phyloP scores from a whole-genome alignment of 2,329 filamentous ascomycete genomes.

The Aspergillus novofumigatus region DNA sequence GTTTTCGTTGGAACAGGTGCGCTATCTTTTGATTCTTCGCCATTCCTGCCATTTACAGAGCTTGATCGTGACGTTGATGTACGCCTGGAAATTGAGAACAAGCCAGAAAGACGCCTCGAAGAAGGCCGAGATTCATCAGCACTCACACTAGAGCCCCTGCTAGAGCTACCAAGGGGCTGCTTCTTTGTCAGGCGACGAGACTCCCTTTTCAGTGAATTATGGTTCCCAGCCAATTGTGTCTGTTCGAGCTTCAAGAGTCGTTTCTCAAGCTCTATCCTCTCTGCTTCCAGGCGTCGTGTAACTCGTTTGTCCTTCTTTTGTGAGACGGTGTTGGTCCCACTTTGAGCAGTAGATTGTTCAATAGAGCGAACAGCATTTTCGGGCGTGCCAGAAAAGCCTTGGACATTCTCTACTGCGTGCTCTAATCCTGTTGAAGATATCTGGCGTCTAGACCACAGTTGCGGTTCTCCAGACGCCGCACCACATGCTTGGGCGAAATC shows the following conservation, averaged over 20 bases:
- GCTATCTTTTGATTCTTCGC: background rate
- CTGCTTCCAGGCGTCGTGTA: conserved; percentile 29
- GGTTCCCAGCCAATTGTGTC: conserved; percentile 13
- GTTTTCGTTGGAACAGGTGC: background rate
- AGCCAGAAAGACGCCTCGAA: conserved; percentile 19
- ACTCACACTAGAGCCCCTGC: conserved; percentile 28
- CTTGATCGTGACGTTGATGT: conserved; percentile 25
- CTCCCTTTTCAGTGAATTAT: conserved; percentile 14
- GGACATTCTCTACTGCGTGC: conserved; percentile 2
- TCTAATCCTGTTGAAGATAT: background rate
- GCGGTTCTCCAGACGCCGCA: background rate
- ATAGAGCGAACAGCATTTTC: conserved; percentile 5
- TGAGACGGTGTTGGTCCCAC: conserved; percentile 15
- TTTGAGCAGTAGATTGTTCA: conserved; percentile 15
- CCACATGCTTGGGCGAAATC: background rate
- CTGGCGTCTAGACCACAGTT: background rate
- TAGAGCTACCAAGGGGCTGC: conserved; percentile 26
- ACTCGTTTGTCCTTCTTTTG: conserved; percentile 27
- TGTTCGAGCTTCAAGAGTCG: conserved; percentile 23
- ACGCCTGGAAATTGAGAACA: conserved; percentile 26
- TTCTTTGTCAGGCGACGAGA: conserved; percentile 34
- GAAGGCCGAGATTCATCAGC: conserved; percentile 24
- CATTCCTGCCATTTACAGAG: conserved; percentile 20
- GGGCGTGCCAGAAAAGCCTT: conserved; percentile 5
- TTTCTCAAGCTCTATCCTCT: conserved; percentile 27